Percentiles rank a stretch among this genome's conserved stretches.
Evolutionary conservation across 495 filamentous ascomycete species (phyloP).

Genomic region (Lasiosphaeriaceae sp.): DNA sequence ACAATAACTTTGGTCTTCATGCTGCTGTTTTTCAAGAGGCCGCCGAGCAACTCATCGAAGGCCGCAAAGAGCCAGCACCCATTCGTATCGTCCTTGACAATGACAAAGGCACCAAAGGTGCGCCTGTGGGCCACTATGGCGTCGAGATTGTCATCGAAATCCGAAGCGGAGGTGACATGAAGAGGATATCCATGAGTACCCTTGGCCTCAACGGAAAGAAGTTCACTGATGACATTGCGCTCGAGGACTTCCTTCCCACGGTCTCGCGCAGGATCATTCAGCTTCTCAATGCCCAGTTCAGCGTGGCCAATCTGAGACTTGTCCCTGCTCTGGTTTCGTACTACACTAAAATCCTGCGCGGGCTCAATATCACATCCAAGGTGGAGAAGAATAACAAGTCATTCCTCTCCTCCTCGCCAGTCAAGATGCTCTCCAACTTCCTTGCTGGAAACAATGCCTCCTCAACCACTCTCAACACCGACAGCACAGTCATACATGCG

Average conservation of each 20-base stretch:
- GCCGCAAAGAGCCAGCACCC: slow-evolving; percentile 53
- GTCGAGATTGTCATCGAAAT: slow-evolving; percentile 60
- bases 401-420: slow-evolving; percentile 75
- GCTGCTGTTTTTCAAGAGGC: slow-evolving; percentile 75
- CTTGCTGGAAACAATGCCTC: slow-evolving; percentile 51
- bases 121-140: slow-evolving; percentile 63
- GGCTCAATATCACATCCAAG: slow-evolving; percentile 60
- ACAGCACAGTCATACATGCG: slow-evolving; percentile 14
- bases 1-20: slow-evolving; percentile 61
- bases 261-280: slow-evolving; percentile 53
- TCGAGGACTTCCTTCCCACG: slow-evolving; percentile 63
- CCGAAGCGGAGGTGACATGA: slow-evolving; percentile 32
- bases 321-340: slow-evolving; percentile 60
- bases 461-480: slow-evolving; percentile 12
- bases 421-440: slow-evolving; percentile 85
- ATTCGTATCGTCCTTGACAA: slow-evolving; percentile 61
- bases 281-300: slow-evolving; percentile 64
- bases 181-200: slow-evolving; percentile 51
- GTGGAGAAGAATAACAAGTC: slow-evolving; percentile 54
- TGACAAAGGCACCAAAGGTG: slow-evolving; percentile 52
- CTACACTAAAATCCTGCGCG: slow-evolving; percentile 69
- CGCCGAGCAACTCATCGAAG: slow-evolving; percentile 47
- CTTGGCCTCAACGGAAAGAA: slow-evolving; percentile 58
- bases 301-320: slow-evolving; percentile 62
- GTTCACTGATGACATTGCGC: slow-evolving; percentile 63